Conservation (phyloP, 306 rosid species). For the Vigna hirtella region DNA sequence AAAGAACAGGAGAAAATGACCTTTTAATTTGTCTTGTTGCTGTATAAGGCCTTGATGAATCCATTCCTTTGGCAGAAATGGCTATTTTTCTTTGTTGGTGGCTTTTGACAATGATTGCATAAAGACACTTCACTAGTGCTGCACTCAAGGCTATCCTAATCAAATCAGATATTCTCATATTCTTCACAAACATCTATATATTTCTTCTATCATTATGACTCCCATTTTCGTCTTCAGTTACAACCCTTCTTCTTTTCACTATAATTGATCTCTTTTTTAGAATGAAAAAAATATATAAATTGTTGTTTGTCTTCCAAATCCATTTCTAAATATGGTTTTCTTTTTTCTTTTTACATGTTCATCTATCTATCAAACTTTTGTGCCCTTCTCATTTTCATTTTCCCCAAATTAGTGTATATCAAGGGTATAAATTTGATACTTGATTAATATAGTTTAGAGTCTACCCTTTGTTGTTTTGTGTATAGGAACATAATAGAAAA, state of each 20-base stretch:
- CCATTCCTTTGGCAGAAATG: slow-evolving; percentile 31
- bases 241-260: slow-evolving; percentile 10
- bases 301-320: no score
- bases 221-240: slow-evolving; percentile 10
- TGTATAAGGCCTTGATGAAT: background rate
- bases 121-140: slow-evolving; percentile 32
- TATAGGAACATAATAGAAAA: no score
- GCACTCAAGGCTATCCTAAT: slow-evolving; percentile 32
- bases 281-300: background rate
- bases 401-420: no score
- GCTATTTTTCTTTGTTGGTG: slow-evolving; percentile 32
- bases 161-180: slow-evolving; percentile 18
- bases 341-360: no score
- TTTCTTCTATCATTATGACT: slow-evolving; percentile 30
- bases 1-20: background rate
- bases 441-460: no score
- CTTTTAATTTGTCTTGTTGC: slow-evolving; percentile 18
- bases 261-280: background rate
- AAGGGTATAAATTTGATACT: no score
- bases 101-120: slow-evolving; percentile 34
- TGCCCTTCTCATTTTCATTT: no score
- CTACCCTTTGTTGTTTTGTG: no score
- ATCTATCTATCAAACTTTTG: no score
- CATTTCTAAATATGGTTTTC: no score
- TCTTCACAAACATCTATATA: slow-evolving; percentile 2